Base-by-base conservation (phyloP, 352 stramenopile species). In the Phytophthora pistaciae region DNA sequence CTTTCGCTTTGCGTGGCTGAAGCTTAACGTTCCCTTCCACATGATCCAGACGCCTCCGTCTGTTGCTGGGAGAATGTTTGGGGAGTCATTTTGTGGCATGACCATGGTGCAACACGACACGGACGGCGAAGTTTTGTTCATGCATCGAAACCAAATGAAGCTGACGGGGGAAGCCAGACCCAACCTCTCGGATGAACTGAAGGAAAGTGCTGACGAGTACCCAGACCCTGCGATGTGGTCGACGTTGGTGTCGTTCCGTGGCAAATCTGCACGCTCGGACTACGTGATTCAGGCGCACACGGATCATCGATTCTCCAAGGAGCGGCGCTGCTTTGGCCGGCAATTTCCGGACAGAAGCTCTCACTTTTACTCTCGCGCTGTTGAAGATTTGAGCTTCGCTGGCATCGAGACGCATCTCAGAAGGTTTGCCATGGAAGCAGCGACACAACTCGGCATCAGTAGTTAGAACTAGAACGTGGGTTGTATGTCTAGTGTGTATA, bases 1-100 rank as follows among this genome's bases (percentile, higher is more conserved):
- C 1, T 93, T 93, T 56, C 86, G 86, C 3, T 74, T 93, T 20
- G 86, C 86, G 27, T 93, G 86, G 86, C 66, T 92, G 60, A 93
- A 92, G 64, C 73, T 80, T 27, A 70, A 77, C 25, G 66, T 73
- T 14, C 49, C 70, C 0, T 93, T 86, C 49, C 62, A 82, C 62
- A 91, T 92, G 83, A 75, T 93, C 0, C 58, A 67, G 20, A 72
- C 67, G 13, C 81, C 84, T 1, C 81, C 84, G 0, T 79, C 70
- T 1, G 63, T 81, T 1, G 84, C 77, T 0, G 84, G 84, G 0
- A 69, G 63, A 8, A 64, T 85, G 20, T 58, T 75, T 7, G 60
- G 31, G 0, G 31, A 63, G 3, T 73, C 60, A 31, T 93, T 91
- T 49, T 93, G 84, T 38, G 86, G 86, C 9, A 84, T 87, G 72